Percentiles rank a stretch among this genome's conserved stretches.
phyloP scores from a whole-genome alignment of 2,329 filamentous ascomycete species.

The Penicillium italicum region DNA sequence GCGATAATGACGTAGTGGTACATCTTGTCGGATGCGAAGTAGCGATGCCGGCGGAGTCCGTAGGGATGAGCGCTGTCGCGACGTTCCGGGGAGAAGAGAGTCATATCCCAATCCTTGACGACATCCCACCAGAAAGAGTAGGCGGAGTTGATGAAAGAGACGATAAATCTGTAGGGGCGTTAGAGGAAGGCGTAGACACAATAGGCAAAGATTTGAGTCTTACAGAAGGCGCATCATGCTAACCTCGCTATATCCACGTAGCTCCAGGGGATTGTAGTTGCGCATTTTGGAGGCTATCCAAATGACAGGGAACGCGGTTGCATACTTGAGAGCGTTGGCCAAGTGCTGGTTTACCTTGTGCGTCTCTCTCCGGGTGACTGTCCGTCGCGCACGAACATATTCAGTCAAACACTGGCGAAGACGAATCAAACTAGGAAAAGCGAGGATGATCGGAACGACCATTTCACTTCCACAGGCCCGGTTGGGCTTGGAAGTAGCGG shows the following conservation, averaged over 20 bases:
- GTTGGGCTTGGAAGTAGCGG: slow-evolving; percentile 76
- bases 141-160: slow-evolving; percentile 75
- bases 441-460: slow-evolving; percentile 79
- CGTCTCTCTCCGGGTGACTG: slow-evolving; percentile 39
- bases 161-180: slow-evolving; percentile 59
- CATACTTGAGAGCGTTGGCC: slow-evolving; percentile 92
- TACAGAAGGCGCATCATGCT: slow-evolving; percentile 56
- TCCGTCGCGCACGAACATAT: slow-evolving; percentile 66
- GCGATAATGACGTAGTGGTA: slow-evolving; percentile 80
- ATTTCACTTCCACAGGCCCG: slow-evolving; percentile 74
- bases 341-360: slow-evolving; percentile 84
- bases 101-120: slow-evolving; percentile 92
- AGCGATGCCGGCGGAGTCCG: slow-evolving; percentile 70
- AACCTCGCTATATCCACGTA: slow-evolving; percentile 52
- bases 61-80: slow-evolving; percentile 65
- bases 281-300: slow-evolving; percentile 72
- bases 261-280: slow-evolving; percentile 52
- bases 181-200: neutral
- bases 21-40: slow-evolving; percentile 66
- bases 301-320: slow-evolving; percentile 90
- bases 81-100: slow-evolving; percentile 65
- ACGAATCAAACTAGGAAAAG: slow-evolving; percentile 77
- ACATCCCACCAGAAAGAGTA: slow-evolving; percentile 99
- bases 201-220: slow-evolving; percentile 11
- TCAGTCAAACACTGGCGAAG: slow-evolving; percentile 90